Base-by-base conservation (phyloP, 441 rosid genomes). In the Metrosideros polymorpha region DNA sequence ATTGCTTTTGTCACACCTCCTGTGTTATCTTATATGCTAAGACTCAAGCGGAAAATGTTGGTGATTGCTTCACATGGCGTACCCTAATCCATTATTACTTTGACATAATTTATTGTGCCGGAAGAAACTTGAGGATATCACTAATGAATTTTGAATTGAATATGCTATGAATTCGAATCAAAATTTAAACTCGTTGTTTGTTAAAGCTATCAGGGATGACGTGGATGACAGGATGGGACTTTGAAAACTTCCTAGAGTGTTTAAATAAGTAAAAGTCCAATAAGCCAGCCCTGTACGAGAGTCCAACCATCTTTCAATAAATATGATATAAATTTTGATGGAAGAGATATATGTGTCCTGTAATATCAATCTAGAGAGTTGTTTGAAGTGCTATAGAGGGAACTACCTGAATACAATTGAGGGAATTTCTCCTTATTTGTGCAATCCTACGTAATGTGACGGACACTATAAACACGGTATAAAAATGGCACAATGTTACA, bases 221-320 rank as follows among this genome's bases (percentile, higher is more conserved):
- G 10, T 59, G 19, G 1, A 6, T 0, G 0, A 6, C 0, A 29
- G 19, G 1, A 6, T 0, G 0, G 6, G 1, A 29, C 39, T 12
- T 57, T n/a, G 5, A 29, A 29, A 29, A 59, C 5, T 59, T 0
- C 29, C 1, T 29, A 59, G 10, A 5, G 22, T 0, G 0, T 29
- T 14, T 29, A 18, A n/a, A 57, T 57, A 56, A 27, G 7, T 9
- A 54, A 54, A 54, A 54, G 6, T 18, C 54, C 9, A 6, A 18
- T 2, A 9, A 54, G n/a, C 12, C 2, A 9, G 3, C 57, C 57
- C 1, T 22, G 2, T 0, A 22, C 22, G 56, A 55, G 3, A 55
- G 59, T 10, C 3, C 3, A 2, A 0, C 29, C 0, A 56, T 27
- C 30, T 2, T 27, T 56, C 7, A 27, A 27, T 12, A 56, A 56